Evolutionary conservation across 306 rosid genomes (phyloP).

Genomic region (Purshia tridentata): DNA sequence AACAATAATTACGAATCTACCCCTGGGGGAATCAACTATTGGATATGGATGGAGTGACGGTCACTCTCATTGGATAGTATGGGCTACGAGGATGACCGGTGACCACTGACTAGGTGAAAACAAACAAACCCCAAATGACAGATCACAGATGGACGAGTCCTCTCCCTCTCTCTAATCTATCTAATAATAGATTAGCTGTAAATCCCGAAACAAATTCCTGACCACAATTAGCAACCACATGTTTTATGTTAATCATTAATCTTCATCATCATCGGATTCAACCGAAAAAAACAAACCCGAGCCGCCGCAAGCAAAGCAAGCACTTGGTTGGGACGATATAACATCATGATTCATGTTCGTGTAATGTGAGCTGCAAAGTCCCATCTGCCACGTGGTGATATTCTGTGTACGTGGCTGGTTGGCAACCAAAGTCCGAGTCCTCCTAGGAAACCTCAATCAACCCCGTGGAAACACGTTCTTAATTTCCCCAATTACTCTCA

Average conservation of each 20-base stretch:
- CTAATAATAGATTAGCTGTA: neutral
- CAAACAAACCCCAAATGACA: neutral
- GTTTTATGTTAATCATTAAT: too few species aligned
- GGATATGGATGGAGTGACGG: too few species aligned
- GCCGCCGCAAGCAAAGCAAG: neutral
- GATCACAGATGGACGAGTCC: neutral
- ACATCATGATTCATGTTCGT: neutral
- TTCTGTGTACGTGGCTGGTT: slow-evolving; percentile 28
- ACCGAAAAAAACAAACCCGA: neutral
- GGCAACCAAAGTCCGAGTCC: neutral
- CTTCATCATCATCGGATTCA: too few species aligned
- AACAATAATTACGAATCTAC: too few species aligned
- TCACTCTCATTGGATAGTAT: too few species aligned
- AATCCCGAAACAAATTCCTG: neutral
- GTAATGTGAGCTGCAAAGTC: neutral
- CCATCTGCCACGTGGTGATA: slow-evolving; percentile 18
- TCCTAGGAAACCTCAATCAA: neutral
- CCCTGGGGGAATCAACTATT: too few species aligned
- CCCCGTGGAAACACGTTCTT: slow-evolving; percentile 35
- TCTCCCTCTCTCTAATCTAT: neutral
- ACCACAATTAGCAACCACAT: neutral
- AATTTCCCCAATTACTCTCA: neutral
- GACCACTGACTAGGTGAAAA: neutral
- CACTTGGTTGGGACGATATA: neutral
- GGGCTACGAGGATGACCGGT: too few species aligned